phyloP scores from a whole-genome alignment of 2,329 filamentous ascomycete species.

The Hypoxylon sp. region DNA sequence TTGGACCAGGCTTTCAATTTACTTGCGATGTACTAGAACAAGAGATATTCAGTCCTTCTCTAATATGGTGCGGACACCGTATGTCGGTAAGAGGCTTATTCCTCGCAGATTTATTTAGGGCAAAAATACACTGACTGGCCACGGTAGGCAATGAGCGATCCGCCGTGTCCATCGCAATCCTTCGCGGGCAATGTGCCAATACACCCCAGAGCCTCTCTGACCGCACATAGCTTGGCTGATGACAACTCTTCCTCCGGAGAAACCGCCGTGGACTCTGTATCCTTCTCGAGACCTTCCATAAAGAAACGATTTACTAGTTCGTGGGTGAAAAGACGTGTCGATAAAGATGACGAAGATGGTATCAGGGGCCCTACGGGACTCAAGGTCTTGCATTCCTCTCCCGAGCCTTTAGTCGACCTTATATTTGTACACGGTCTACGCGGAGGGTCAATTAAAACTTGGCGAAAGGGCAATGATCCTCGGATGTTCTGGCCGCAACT shows the following conservation, averaged over 20 bases:
- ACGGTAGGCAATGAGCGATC: conserved; percentile 5
- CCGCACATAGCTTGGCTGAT: not conserved
- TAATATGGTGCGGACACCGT: no score
- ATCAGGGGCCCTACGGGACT: conserved; percentile 46
- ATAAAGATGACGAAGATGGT: conserved; percentile 21
- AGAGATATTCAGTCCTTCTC: no score
- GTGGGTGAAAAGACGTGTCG: not conserved
- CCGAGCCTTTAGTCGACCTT: conserved; percentile 54
- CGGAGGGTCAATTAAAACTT: conserved; percentile 58
- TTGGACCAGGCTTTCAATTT: no score
- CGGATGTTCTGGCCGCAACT: conserved; percentile 57
- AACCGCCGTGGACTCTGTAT: no score
- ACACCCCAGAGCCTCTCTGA: no score
- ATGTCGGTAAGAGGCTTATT: no score
- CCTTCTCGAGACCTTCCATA: not conserved
- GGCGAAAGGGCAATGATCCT: conserved; percentile 53
- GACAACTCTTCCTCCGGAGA: not conserved
- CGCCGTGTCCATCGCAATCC: no score
- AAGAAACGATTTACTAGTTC: conserved; percentile 1
- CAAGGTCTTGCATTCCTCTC: conserved; percentile 46
- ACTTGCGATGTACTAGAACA: no score
- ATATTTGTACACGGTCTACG: conserved; percentile 60
- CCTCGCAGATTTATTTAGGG: no score
- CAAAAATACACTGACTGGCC: no score
- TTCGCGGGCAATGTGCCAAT: no score